Evolutionary conservation across 2,329 filamentous ascomycete genomes (phyloP), one percentile per base, ranked within the genome.

Genomic region (Fusarium sp.): DNA sequence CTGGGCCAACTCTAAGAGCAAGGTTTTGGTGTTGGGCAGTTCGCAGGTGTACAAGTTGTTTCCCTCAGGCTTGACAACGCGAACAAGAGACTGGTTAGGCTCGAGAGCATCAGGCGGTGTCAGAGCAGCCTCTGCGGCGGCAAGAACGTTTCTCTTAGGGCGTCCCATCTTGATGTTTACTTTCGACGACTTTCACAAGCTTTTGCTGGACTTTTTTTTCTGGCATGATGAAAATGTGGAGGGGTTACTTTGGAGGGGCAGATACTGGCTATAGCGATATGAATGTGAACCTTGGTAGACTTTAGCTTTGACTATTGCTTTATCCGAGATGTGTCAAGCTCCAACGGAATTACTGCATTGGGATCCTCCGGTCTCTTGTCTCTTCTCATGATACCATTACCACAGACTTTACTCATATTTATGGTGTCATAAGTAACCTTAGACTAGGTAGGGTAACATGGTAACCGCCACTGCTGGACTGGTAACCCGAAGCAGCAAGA

Each of bases 31-130:
- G 73, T 86, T 85, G 25, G 94, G 89, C 30, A 94, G 83, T 76
- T 90, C 86, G 76, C 95, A 93, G 45, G 88, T 87, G 84, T 97
- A 98, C 43, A 97, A 85, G 79, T 92, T 97, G 82, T 97, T 97
- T 72, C 95, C 95, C 72, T 94, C 91, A 45, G 92, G 92, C 79
- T 93, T 92, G 76, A 92, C 82, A 61, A 98, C 90, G 60, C 90
- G 92, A 20, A 92, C 93, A 63, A 99, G 88, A 54, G 85, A 84
- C 76, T 83, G 94, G 83, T 77, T 91, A 79, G 78, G 83, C 79
- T 81, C 89, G 78, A 83, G 90, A 85, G 79, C 76, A 48, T 83
- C 82, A 3, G 89, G 88, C 13, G 90, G 89, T 4, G 85, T 88
- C 40, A 84, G 83, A 3, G 88, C 85, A 79, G 93, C 91, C 77